Conservation (phyloP, 148 eudicot genomes). For the Camellia sinensis region DNA sequence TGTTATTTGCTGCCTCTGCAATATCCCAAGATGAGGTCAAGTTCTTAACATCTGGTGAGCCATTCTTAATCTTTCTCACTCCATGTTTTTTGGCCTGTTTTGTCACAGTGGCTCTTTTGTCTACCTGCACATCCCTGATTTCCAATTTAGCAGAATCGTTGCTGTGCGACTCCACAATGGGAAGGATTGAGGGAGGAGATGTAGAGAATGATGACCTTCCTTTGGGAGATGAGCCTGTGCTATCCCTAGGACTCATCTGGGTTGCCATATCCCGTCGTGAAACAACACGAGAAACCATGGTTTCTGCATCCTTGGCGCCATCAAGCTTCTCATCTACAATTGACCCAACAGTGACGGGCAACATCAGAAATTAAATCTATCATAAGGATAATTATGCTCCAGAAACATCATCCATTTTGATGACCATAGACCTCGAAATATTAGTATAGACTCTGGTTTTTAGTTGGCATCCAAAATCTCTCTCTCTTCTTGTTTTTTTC, state of each 20-base stretch:
- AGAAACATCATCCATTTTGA: slow-evolving; percentile 5
- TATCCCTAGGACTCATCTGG: slow-evolving; percentile 67
- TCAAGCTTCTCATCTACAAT: slow-evolving; percentile 41
- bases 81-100: slow-evolving; percentile 28
- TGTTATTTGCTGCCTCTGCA: slow-evolving; percentile 29
- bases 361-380: neutral
- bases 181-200: slow-evolving; percentile 27
- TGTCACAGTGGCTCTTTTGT: slow-evolving; percentile 44
- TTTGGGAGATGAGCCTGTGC: slow-evolving; percentile 41
- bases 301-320: slow-evolving; percentile 26
- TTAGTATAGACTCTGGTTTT: neutral
- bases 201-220: slow-evolving; percentile 37
- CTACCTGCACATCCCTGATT: slow-evolving; percentile 82
- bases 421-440: neutral
- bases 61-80: slow-evolving; percentile 18
- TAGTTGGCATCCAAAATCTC: neutral
- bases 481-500: neutral
- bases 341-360: slow-evolving; percentile 16
- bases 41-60: slow-evolving; percentile 21
- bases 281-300: slow-evolving; percentile 24
- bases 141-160: slow-evolving; percentile 36
- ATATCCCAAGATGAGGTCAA: slow-evolving; percentile 32
- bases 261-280: slow-evolving; percentile 86
- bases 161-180: slow-evolving; percentile 15
- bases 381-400: neutral